Conservation (phyloP, 2,329 filamentous ascomycete genomes). For the Microcyclospora pomicola region DNA sequence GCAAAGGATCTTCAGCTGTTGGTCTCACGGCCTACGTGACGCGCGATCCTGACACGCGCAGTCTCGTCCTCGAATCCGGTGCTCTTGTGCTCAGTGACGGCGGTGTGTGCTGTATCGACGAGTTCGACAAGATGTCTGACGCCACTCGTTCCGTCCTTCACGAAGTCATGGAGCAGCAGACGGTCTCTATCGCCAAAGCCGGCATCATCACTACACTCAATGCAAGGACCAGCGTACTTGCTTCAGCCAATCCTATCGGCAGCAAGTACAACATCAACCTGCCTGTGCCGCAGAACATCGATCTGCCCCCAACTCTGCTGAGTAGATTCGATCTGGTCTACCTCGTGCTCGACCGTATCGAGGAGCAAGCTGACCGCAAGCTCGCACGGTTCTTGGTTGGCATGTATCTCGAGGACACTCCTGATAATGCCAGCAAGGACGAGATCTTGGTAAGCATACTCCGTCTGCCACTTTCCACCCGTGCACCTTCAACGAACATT, state of each 20-base stretch:
- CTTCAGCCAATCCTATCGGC: constrained; percentile 94
- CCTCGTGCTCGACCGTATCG: constrained; percentile 83
- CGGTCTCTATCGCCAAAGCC: constrained; percentile 63
- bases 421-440: constrained; percentile 63
- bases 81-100: constrained; percentile 61
- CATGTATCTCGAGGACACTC: constrained; percentile 92
- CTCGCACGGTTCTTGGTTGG: constrained; percentile 85
- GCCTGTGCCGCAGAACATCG: constrained; percentile 94
- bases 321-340: constrained; percentile 97
- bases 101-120: constrained; percentile 65
- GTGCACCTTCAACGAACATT: constrained; percentile 4
- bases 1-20: constrained; percentile 62
- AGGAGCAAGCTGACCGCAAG: constrained; percentile 77
- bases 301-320: constrained; percentile 84
- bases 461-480: neutral
- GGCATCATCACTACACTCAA: constrained; percentile 82
- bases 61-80: constrained; percentile 61
- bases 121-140: constrained; percentile 71
- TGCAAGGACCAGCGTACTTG: constrained; percentile 85
- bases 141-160: constrained; percentile 59
- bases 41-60: constrained; percentile 57
- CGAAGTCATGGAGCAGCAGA: constrained; percentile 73
- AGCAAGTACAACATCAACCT: constrained; percentile 95
- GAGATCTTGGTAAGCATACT: constrained; percentile 61
- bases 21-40: constrained; percentile 68